A percentile compares a stretch with the other conserved stretches of the same genome.
phyloP scores from a whole-genome alignment of 1,284 basidiomycete species.

The Thelephora terrestris region DNA sequence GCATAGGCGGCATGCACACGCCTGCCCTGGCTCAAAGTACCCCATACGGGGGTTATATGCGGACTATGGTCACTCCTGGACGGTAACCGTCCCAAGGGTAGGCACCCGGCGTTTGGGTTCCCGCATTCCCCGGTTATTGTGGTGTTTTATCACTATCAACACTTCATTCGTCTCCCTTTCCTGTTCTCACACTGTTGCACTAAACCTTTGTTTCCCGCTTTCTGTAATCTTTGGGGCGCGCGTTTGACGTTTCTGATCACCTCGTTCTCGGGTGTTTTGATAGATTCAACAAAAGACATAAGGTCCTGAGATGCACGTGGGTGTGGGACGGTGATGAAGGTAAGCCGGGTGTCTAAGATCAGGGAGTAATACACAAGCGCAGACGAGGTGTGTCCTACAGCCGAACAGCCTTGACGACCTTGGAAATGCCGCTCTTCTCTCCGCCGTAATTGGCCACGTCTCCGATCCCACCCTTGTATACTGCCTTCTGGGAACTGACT shows the following conservation, averaged over 20 bases:
- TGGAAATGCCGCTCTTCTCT: conserved; percentile 76
- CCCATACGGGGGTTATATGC: neutral
- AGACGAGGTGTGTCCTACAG: conserved; percentile 22
- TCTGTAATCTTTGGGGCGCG: conserved; percentile 10
- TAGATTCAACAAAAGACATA: neutral
- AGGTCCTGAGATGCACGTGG: no score
- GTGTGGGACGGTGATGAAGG: no score
- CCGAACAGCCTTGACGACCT: conserved; percentile 77
- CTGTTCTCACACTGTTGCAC: conserved; percentile 5
- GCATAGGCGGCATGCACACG: conserved; percentile 35
- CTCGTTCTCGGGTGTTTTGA: conserved; percentile 5
- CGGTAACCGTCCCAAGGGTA: neutral
- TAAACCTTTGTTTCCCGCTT: neutral
- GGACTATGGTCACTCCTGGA: neutral
- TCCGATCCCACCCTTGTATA: conserved; percentile 79
- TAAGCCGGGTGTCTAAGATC: no score
- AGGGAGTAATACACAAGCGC: no score
- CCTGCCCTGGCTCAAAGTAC: conserved; percentile 20
- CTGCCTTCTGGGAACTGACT: conserved; percentile 76
- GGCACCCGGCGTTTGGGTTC: neutral
- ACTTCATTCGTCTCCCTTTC: conserved; percentile 7
- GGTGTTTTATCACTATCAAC: no score
- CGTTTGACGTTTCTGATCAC: neutral
- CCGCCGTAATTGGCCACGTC: conserved; percentile 56
- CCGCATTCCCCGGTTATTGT: no score